Evolutionary conservation across 495 filamentous ascomycete genomes (phyloP).

Genomic region (Niebla homalea): DNA sequence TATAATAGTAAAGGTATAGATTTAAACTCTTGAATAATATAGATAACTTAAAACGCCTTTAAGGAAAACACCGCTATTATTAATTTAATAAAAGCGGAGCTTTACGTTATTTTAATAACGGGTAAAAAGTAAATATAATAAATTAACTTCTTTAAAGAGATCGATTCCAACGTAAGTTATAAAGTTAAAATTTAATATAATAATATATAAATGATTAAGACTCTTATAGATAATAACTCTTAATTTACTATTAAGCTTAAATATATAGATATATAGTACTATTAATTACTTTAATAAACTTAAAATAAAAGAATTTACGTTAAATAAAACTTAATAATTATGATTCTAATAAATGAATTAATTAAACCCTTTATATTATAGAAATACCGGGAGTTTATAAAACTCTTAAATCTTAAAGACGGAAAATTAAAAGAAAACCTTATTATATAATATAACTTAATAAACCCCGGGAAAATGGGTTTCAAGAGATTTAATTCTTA

Average conservation of each 20-base stretch:
- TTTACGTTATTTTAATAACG: conserved; percentile 3
- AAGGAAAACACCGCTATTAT: conserved; percentile 1
- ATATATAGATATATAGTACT: too few relatives aligned
- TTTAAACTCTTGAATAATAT: too few relatives aligned
- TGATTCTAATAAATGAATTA: not conserved
- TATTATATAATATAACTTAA: too few relatives aligned
- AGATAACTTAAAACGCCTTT: conserved; percentile 1
- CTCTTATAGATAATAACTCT: not conserved
- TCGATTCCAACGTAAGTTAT: not conserved
- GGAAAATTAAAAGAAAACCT: too few relatives aligned
- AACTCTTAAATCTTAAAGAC: too few relatives aligned
- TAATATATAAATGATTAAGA: not conserved
- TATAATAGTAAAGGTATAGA: too few relatives aligned
- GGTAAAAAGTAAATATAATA: conserved; percentile 1
- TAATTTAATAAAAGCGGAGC: conserved; percentile 4
- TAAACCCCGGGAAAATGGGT: too few relatives aligned
- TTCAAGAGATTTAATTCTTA: too few relatives aligned
- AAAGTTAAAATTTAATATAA: not conserved
- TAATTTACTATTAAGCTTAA: conserved; percentile 1
- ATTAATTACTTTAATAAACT: too few relatives aligned
- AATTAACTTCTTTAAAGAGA: conserved; percentile 6
- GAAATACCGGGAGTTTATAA: conserved; percentile 2
- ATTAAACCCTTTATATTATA: conserved; percentile 5
- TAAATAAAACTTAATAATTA: too few relatives aligned
- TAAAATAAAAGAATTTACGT: too few relatives aligned